Evolutionary conservation across 495 filamentous ascomycete genomes (phyloP), one percentile per base, ranked within the genome.

Genomic region (Tuber brumale): DNA sequence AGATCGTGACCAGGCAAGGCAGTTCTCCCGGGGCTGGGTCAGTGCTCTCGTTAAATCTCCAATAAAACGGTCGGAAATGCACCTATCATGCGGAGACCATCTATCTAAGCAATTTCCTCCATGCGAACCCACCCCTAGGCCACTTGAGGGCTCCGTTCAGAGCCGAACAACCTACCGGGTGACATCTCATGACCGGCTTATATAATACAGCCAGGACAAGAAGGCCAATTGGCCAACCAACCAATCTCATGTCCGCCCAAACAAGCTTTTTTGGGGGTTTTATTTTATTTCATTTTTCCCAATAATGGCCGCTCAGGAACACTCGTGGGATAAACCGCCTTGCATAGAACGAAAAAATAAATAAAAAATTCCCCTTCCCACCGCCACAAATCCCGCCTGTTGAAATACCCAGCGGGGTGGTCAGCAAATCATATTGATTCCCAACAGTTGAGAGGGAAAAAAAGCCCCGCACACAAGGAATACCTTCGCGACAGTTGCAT

Each of bases 241-340:
- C 27, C 57, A 66, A 66, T 66, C 27, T 66, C 12, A 66, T 31
- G 8, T 66, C 57, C 27, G 27, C 57, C 57, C 10, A 10, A 66
- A 66, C 27, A 66, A 66, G 57, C 57, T 66, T 66, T 66, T 66
- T 66, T 66, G 10, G n/a, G 45, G 12, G 12, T 31, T 16, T 66
- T 57, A 57, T 57, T 12, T 57, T 57, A 57, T 57, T 66, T 66
- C 18, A 66, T 66, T 66, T 66, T 66, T 66, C 57, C 57, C n/a
- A 66, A 31, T 66, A 31, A 66, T 66, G 57, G 57, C 27, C 27
- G 27, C 27, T 66, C 57, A 66, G 57, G 57, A 66, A 31, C 57
- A 66, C 57, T n/a, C 57, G 57, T 66, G 57, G 57, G 57, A 66
- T 66, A 18, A 66, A 66, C 57, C 57, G 57, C 57, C 57, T 66